Percentiles rank a stretch among this genome's conserved stretches.
Evolutionary conservation across 352 stramenopile species (phyloP).

Genomic region (Globisporangium takayamanum): DNA sequence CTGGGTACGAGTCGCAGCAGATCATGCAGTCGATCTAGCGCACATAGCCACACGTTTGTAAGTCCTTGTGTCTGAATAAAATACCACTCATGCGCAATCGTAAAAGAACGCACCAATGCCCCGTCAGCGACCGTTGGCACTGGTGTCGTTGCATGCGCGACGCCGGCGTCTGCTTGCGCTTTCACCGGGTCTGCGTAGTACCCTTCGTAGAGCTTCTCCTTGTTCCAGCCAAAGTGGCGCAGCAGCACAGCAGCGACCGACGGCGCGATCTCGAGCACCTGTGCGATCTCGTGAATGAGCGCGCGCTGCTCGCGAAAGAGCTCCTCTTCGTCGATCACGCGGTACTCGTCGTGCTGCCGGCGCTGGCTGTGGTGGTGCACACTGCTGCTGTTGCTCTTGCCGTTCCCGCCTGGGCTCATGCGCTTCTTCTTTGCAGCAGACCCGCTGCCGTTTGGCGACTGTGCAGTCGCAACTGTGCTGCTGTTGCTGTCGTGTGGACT

Average conservation of each 20-base stretch:
- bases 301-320: slow-evolving; percentile 59
- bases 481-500: slow-evolving; percentile 16
- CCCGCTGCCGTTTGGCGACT: slow-evolving; percentile 30
- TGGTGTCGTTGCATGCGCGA: slow-evolving; percentile 45
- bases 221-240: slow-evolving; percentile 85
- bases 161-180: slow-evolving; percentile 44
- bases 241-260: slow-evolving; percentile 68
- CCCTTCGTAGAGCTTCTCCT: slow-evolving; percentile 85
- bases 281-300: slow-evolving; percentile 65
- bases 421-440: slow-evolving; percentile 72
- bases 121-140: slow-evolving; percentile 29
- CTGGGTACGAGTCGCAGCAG: slow-evolving; percentile 90
- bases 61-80: neutral
- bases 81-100: neutral
- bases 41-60: neutral
- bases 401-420: slow-evolving; percentile 26
- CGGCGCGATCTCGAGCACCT: slow-evolving; percentile 65
- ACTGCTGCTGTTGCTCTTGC: slow-evolving; percentile 7
- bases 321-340: slow-evolving; percentile 80
- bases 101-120: slow-evolving; percentile 28
- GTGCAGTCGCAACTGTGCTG: slow-evolving; percentile 1
- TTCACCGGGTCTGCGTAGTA: slow-evolving; percentile 74
- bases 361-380: slow-evolving; percentile 19
- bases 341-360: slow-evolving; percentile 47
- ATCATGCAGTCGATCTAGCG: slow-evolving; percentile 85